Evolutionary conservation across 2,329 filamentous ascomycete genomes (phyloP), one percentile per base, ranked within the genome.

Genomic region (Coniosporium tulheliwenetii): DNA sequence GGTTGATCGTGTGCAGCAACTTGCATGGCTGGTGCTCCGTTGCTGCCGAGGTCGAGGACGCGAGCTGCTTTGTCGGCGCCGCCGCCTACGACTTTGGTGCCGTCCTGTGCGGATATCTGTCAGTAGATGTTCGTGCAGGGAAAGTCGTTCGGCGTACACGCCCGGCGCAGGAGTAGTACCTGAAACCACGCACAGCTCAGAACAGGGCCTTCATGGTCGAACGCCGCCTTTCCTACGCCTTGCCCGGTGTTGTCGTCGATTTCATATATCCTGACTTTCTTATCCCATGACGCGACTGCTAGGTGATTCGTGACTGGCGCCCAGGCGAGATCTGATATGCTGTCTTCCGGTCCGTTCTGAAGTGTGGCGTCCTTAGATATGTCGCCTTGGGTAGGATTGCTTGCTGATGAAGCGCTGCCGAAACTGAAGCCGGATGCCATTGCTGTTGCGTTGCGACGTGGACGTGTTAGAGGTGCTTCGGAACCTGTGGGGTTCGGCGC

Each of bases 221-320:
- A 93, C 44, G 81, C 67, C 47, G 85, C 85, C 55, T 87, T 89
- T 39, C 85, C 86, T 57, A 85, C 77, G 54, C 82, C 89, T 56
- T 82, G 75, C 36, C 86, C 85, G 49, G 77, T 77, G 42, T 64
- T 65, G 48, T 80, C 77, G 19, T 26, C 19, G 57, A 96, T 85
- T 61, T 96, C 85, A 65, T 96, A 98, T 57, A 98, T 89, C 55
- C 87, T 81, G 47, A 96, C 85, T 61, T 94, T 93, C 68, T 93
- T 93, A 64, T 98, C 91, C 91, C 91, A 98, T 52, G 85, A 94
- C 38, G 85, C 70, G 31, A 95, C 84, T 16, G 89, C 86, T 13
- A 98, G 71, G 57, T 93, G 82, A 52, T 96, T 85, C 49, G 65
- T 73, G 40, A 70, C 70, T 1, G 81, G 77, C 10, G 81, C 87